These are phyloP conservation scores for Melanogaster broomeanus DNA, from an alignment of 768 basidiomycete genomes.

Conservation along the genomic window DNA sequence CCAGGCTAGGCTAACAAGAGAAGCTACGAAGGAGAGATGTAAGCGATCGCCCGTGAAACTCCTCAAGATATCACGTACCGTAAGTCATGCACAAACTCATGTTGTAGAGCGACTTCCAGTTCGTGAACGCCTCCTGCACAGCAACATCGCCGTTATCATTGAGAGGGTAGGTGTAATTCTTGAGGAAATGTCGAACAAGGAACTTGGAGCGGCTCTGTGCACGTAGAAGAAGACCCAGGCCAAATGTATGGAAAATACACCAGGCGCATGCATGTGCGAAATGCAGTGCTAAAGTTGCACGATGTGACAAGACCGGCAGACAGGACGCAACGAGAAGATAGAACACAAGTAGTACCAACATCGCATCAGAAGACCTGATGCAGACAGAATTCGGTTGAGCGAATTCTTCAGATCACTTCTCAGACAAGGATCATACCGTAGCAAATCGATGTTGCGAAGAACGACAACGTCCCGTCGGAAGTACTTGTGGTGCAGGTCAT, in stretches of 20 bases:
- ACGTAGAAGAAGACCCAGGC: slow-evolving; percentile 79
- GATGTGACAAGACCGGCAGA: slow-evolving; percentile 56
- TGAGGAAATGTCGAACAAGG: slow-evolving; percentile 90
- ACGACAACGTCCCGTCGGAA: slow-evolving; percentile 87
- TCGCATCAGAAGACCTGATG: slow-evolving; percentile 78
- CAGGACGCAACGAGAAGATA: slow-evolving; percentile 66
- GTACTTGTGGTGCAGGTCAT: slow-evolving; percentile 88
- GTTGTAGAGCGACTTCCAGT: slow-evolving; percentile 95
- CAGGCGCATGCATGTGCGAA: slow-evolving; percentile 83
- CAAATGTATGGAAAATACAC: slow-evolving; percentile 87
- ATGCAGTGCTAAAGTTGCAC: slow-evolving; percentile 60
- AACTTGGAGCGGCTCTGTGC: slow-evolving; percentile 87
- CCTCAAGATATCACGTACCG: slow-evolving; percentile 46
- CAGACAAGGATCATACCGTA: slow-evolving; percentile 58
- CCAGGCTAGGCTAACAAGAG: slow-evolving; percentile 85
- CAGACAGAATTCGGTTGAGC: slow-evolving; percentile 21
- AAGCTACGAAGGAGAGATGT: slow-evolving; percentile 52
- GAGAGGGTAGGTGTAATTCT: slow-evolving; percentile 87
- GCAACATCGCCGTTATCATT: slow-evolving; percentile 73
- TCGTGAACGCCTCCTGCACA: slow-evolving; percentile 89
- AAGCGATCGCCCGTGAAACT: not conserved
- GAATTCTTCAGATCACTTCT: slow-evolving; percentile 2
- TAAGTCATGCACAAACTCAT: slow-evolving; percentile 94
- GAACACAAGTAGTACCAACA: slow-evolving; percentile 70
- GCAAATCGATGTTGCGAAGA: slow-evolving; percentile 77